Base-by-base conservation (phyloP, 106 monocot genomes). In the Narthecium ossifragum region DNA sequence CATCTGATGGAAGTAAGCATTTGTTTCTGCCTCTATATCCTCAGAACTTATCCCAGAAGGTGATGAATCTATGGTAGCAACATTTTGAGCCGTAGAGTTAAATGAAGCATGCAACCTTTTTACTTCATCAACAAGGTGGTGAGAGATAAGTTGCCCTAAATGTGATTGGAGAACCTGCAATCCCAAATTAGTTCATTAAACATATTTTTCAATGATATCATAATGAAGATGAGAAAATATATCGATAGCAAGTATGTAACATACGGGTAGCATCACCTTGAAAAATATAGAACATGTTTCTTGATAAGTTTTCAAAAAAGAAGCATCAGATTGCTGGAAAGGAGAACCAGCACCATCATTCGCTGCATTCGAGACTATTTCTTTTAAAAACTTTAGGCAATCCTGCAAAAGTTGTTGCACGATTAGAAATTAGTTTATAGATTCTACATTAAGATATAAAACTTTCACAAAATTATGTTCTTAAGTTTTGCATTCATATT, bases 1-100 rank as follows among this genome's bases (percentile, higher is more conserved):
- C 90, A 98, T 90, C 55, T 83, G 90, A 30, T 98, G 96, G 60
- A 98, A 98, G 53, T 90, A 98, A 45, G 70, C 50, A 77, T 98
- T 90, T 55, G 86, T 86, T 47, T 86, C 86, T 43, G 59, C 65
- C 55, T 90, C 96, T 20, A 87, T 68, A 53, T 78, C 84, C 36
- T 83, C 75, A 13, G 75, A 26, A 33, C 53, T 75, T 51, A 61
- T 73, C 22, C 83, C 75, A 45, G 80, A 33, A 36, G 65, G 34
- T 70, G 66, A 6, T 26, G 31, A 28, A 26, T 77, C 74, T 34
- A 58, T 39, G 21, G 60, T n/a, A 45, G 20, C 53, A 70, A 29
- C 36, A 72, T 55, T 67, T 57, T 61, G 77, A 41, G 10, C 50
- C 61, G 29, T 67, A 48, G 62, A 13, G 43, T 31, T 69, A 39